A percentile compares a stretch with the other conserved stretches of the same genome.
Conservation (phyloP, 2,329 filamentous ascomycete species). For the Ustilaginoidea virens region DNA sequence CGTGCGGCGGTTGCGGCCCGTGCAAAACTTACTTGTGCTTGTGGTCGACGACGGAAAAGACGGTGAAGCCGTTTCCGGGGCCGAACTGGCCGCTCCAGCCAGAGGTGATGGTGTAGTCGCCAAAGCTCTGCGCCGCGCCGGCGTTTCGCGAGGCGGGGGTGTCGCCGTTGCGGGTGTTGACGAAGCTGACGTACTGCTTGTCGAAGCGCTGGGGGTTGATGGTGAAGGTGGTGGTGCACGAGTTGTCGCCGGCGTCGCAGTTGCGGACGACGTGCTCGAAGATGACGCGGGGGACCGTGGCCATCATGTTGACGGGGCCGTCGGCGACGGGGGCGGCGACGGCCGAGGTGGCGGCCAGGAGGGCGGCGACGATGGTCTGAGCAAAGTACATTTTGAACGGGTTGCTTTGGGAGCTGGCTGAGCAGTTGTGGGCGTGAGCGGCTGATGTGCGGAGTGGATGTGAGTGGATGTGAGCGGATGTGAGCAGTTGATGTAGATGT, state of each 20-base stretch:
- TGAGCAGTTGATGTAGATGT: no score
- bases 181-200: conserved; percentile 21
- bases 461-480: no score
- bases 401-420: no score
- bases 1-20: no score
- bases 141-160: conserved; percentile 17
- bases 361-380: conserved; percentile 19
- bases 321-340: conserved; percentile 22
- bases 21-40: conserved; percentile 9
- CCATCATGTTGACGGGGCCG: conserved; percentile 26
- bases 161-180: conserved; percentile 14
- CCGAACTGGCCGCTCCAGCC: conserved; percentile 43
- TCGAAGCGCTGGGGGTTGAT: conserved; percentile 16
- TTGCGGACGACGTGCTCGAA: conserved; percentile 23
- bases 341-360: conserved; percentile 20
- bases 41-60: conserved; percentile 31
- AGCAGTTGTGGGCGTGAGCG: no score
- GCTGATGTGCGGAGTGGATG: no score
- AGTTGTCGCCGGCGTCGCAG: conserved; percentile 22
- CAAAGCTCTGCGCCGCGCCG: conserved; percentile 28
- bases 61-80: conserved; percentile 35
- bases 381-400: conserved; percentile 31
- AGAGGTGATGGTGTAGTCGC: conserved; percentile 32
- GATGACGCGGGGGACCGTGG: conserved; percentile 23
- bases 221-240: conserved; percentile 28